A percentile compares a stretch with the other conserved stretches of the same genome.
Evolutionary conservation across 129 eudicot genomes (phyloP).

Genomic region (Tagetes erecta): DNA sequence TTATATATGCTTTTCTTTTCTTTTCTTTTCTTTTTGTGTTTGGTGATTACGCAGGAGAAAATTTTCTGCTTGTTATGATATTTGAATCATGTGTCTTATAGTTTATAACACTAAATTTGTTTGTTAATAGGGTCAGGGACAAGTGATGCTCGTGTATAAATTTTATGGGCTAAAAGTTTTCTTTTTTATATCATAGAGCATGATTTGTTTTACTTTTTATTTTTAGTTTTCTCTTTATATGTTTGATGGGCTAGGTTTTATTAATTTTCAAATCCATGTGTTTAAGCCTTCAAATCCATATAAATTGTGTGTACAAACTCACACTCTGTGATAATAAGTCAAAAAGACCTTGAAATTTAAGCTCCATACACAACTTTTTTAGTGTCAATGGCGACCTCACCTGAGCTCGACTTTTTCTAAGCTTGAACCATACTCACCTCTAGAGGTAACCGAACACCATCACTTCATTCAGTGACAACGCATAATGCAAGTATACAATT

Average conservation of each 20-base stretch:
- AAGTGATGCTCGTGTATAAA: slow-evolving; percentile 30
- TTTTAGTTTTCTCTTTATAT: not conserved
- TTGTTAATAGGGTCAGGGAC: slow-evolving; percentile 26
- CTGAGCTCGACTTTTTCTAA: too few species aligned
- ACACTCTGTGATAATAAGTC: too few species aligned
- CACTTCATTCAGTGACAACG: not conserved
- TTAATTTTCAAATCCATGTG: too few species aligned
- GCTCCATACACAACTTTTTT: too few species aligned
- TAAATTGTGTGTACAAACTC: too few species aligned
- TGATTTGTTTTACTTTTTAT: not conserved
- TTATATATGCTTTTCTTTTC: not conserved
- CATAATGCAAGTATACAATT: not conserved
- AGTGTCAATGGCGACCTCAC: too few species aligned
- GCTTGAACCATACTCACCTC: too few species aligned
- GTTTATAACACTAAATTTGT: slow-evolving; percentile 18
- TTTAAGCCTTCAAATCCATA: too few species aligned
- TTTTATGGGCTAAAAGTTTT: slow-evolving; percentile 21
- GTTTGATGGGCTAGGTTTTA: not conserved
- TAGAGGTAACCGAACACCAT: too few species aligned
- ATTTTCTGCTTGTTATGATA: slow-evolving; percentile 28
- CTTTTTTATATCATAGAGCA: not conserved
- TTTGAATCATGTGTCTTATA: slow-evolving; percentile 29
- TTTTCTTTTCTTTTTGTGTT: not conserved
- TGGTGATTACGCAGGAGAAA: slow-evolving; percentile 25
- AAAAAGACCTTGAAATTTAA: too few species aligned